phyloP scores from a whole-genome alignment of 2,329 filamentous ascomycete genomes.

The Colletotrichum liaoningense region DNA sequence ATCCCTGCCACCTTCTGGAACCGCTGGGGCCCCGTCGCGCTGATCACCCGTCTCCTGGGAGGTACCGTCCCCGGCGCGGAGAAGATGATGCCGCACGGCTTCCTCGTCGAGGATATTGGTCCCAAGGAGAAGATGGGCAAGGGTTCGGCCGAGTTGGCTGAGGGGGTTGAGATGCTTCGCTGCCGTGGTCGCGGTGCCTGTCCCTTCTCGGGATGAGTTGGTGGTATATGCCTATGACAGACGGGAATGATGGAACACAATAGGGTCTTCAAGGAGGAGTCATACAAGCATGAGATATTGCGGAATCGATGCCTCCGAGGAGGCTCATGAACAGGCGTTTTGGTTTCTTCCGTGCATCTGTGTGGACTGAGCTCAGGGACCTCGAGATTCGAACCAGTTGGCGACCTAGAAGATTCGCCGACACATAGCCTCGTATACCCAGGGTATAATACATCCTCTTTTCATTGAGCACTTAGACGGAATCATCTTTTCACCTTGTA shows the following conservation, averaged over 20 bases:
- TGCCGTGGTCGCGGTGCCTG: constrained; percentile 16
- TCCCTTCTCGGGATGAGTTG: constrained; percentile 24
- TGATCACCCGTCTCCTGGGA: constrained; percentile 56
- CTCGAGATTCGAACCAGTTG: not conserved
- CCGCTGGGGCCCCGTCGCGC: constrained; percentile 70
- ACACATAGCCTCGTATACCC: not conserved
- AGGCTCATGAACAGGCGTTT: not conserved
- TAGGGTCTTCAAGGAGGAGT: not conserved
- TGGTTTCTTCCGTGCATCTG: not conserved
- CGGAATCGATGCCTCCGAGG: not conserved
- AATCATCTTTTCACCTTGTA: no score
- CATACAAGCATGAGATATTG: not conserved
- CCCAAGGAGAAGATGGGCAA: constrained; percentile 65
- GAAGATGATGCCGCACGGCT: constrained; percentile 60
- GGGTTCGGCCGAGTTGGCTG: constrained; percentile 61
- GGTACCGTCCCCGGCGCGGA: constrained; percentile 58
- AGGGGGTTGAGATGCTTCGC: constrained; percentile 29
- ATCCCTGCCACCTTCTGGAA: constrained; percentile 68
- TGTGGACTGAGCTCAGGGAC: not conserved
- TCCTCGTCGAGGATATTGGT: constrained; percentile 70
- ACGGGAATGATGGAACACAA: no score
- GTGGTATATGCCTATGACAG: not conserved
- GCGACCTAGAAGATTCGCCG: not conserved
- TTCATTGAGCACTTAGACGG: no score
- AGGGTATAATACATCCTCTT: not conserved